Percentiles rank a stretch among this genome's conserved stretches.
phyloP scores from a whole-genome alignment of 192 early-diverging fungal species.

The Linnemannia exigua region DNA sequence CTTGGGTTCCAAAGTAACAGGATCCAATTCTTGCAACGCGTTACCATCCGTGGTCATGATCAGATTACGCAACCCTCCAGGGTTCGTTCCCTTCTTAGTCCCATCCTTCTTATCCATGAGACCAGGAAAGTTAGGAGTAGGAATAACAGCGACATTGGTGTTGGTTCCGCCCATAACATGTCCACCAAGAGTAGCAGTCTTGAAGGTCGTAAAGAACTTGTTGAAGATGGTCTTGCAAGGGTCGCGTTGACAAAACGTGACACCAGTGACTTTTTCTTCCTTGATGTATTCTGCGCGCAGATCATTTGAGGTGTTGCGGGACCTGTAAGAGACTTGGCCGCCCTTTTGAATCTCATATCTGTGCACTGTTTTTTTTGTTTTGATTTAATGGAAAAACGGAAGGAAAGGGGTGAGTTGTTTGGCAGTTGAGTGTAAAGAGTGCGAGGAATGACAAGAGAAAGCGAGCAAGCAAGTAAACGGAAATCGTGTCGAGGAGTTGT shows the following conservation, averaged over 20 bases:
- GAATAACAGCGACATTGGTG: constrained; percentile 26
- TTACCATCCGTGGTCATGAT: constrained; percentile 62
- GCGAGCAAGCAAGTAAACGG: constrained; percentile 6
- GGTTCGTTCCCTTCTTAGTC: background rate
- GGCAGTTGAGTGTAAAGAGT: background rate
- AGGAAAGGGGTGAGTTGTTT: background rate
- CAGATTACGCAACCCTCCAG: constrained; percentile 20
- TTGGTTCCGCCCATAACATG: constrained; percentile 26
- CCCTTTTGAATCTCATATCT: constrained; percentile 48
- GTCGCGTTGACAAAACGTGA: constrained; percentile 52
- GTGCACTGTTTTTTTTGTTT: constrained; percentile 13
- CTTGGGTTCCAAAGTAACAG: constrained; percentile 56
- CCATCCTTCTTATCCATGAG: constrained; percentile 8
- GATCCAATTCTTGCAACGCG: constrained; percentile 57
- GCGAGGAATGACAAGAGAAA: background rate
- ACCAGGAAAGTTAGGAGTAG: constrained; percentile 30
- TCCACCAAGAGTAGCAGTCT: constrained; percentile 31
- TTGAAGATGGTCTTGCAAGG: constrained; percentile 58
- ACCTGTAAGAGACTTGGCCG: constrained; percentile 38
- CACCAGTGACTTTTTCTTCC: constrained; percentile 25
- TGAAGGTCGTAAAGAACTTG: constrained; percentile 59
- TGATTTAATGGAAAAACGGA: background rate
- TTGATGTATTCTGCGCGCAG: constrained; percentile 38
- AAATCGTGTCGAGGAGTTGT: background rate
- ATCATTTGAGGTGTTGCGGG: constrained; percentile 44